Evolutionary conservation across 108 stramenopile genomes (phyloP), one percentile per base, ranked within the genome.

Genomic region (Nitzschia sp.): DNA sequence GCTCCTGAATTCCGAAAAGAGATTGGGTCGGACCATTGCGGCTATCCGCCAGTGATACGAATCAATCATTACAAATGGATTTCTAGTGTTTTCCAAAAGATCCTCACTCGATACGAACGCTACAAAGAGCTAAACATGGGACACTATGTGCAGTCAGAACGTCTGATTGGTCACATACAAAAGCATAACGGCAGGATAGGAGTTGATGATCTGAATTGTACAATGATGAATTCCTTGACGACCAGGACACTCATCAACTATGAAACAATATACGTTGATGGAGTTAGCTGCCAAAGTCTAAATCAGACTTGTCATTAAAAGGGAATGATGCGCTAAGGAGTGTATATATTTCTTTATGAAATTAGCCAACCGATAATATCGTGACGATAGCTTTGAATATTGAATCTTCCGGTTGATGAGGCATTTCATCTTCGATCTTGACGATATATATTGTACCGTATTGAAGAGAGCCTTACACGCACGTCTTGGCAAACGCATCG

Each of bases 401-500:
- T n/a, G n/a, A n/a, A n/a, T n/a, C 38, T 41, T 41, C 38, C 6
- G 38, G 38, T 13, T 13, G 38, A 41, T 41, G 38, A 13, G 38
- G 38, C n/a, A n/a, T n/a, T n/a, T n/a, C n/a, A n/a, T n/a, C n/a
- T n/a, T n/a, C n/a, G n/a, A n/a, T n/a, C n/a, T n/a, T n/a, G n/a
- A n/a, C n/a, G n/a, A n/a, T n/a, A n/a, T n/a, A n/a, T n/a, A n/a
- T n/a, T n/a, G n/a, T n/a, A n/a, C n/a, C n/a, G n/a, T n/a, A n/a
- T n/a, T n/a, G n/a, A n/a, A n/a, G n/a, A n/a, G n/a, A n/a, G 13
- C 38, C 48, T 50, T n/a, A 61, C 1, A 83, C 85, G 23, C 79
- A 53, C 0, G 85, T 81, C 64, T 79, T 86, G 23, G 80, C 77
- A 21, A 87, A 84, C n/a, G 41, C 41, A 64, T 60, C 1, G 33